phyloP scores from a whole-genome alignment of 129 eudicot genomes.

The Flaveria sonorensis region DNA sequence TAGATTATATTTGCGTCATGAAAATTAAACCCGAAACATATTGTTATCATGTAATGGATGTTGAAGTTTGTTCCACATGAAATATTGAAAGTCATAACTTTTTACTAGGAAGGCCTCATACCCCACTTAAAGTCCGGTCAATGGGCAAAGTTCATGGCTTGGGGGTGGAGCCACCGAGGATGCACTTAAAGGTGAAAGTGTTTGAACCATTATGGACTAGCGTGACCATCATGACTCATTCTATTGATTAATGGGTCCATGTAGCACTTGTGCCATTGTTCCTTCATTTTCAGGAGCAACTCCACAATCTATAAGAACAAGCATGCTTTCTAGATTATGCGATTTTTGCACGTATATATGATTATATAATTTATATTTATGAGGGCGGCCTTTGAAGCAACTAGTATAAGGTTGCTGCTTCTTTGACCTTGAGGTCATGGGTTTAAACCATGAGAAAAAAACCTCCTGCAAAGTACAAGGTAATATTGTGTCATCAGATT shows the following conservation, averaged over 20 bases:
- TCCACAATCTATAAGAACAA: conserved; percentile 6
- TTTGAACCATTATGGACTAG: background rate
- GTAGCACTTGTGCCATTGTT: conserved; percentile 9
- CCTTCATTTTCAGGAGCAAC: conserved; percentile 15
- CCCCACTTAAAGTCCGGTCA: background rate
- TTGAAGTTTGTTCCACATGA: too few relatives aligned
- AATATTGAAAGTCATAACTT: too few relatives aligned
- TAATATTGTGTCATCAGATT: too few relatives aligned
- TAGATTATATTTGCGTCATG: too few relatives aligned
- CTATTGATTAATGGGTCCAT: conserved; percentile 16
- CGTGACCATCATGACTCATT: conserved; percentile 9
- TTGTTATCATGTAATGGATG: too few relatives aligned
- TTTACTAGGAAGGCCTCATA: too few relatives aligned
- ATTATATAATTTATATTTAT: background rate
- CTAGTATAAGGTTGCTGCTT: too few relatives aligned
- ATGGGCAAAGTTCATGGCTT: background rate
- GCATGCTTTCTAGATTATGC: conserved; percentile 2
- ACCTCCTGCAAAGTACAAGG: too few relatives aligned
- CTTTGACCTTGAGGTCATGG: too few relatives aligned
- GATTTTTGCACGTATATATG: background rate
- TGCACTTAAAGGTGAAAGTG: conserved; percentile 8
- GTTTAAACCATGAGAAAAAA: too few relatives aligned
- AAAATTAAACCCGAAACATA: too few relatives aligned
- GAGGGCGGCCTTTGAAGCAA: too few relatives aligned
- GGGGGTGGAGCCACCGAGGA: conserved; percentile 11